These are phyloP conservation scores for Aspergillus ochraceoroseus DNA, from an alignment of 2,329 filamentous ascomycete genomes.

Conservation along the genomic window DNA sequence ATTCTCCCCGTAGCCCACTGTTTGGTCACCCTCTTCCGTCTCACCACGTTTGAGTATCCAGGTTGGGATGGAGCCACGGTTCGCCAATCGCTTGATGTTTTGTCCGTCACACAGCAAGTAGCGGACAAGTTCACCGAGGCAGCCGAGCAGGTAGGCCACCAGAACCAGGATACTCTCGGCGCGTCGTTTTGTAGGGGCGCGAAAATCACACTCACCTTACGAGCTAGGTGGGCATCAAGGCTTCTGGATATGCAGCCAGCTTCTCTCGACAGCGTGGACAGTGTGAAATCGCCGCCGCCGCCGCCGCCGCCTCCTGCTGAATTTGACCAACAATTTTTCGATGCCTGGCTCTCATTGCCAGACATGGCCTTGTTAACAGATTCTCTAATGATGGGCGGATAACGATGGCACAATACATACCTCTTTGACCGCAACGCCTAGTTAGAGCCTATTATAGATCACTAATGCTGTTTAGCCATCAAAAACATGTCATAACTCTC, in stretches of 20 bases:
- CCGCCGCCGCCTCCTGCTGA: background rate
- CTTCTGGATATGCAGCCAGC: background rate
- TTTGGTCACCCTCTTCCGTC: slow-evolving; percentile 39
- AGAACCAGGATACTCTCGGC: background rate
- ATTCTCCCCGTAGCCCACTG: slow-evolving; percentile 38
- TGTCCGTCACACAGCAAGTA: slow-evolving; percentile 33
- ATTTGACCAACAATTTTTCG: slow-evolving; percentile 4
- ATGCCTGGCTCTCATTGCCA: slow-evolving; percentile 6
- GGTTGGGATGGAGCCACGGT: slow-evolving; percentile 43
- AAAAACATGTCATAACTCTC: too few species aligned
- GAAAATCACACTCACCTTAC: background rate
- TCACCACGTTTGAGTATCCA: slow-evolving; percentile 40
- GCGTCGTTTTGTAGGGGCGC: background rate
- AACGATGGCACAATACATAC: too few species aligned
- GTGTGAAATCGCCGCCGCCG: background rate
- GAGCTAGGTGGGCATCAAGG: slow-evolving; percentile 2
- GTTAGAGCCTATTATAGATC: too few species aligned
- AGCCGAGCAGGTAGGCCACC: background rate
- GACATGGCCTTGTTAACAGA: slow-evolving; percentile 9
- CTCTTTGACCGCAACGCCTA: too few species aligned
- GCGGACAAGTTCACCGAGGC: background rate
- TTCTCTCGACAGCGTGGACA: too few species aligned
- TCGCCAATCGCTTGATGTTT: slow-evolving; percentile 35
- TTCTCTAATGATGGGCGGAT: background rate
- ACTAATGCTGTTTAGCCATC: too few species aligned